phyloP scores from a whole-genome alignment of 2,329 filamentous ascomycete species.

The Boeremia exigua region DNA sequence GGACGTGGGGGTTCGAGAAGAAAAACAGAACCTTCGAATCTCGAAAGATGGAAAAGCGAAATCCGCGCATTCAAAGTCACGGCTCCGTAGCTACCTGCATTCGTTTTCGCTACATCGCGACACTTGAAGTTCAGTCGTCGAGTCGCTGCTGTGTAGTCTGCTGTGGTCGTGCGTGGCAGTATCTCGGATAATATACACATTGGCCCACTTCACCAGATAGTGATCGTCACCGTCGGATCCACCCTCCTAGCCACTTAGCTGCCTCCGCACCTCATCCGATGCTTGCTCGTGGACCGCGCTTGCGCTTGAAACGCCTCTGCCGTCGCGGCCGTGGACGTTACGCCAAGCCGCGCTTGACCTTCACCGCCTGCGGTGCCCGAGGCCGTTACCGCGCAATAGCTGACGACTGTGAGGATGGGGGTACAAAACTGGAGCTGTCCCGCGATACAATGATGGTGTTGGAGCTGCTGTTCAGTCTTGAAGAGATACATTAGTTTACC shows the following conservation, averaged over 20 bases:
- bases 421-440: constrained; percentile 15
- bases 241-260: not conserved
- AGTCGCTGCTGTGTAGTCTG: too few relatives aligned
- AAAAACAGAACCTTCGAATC: not conserved
- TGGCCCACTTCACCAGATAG: constrained; percentile 13
- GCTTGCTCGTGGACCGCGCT: constrained; percentile 2
- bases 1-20: not conserved
- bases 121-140: not conserved
- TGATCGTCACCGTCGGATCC: constrained; percentile 10
- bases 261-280: not conserved
- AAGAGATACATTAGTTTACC: not conserved
- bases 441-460: not conserved
- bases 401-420: not conserved
- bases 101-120: not conserved
- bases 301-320: constrained; percentile 12
- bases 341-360: not conserved
- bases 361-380: constrained; percentile 2
- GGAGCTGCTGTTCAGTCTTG: not conserved
- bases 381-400: not conserved
- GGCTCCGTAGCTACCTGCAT: too few relatives aligned
- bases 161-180: constrained; percentile 1
- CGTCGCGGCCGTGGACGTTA: not conserved
- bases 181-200: constrained; percentile 3
- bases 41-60: too few relatives aligned
- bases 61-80: too few relatives aligned